A percentile compares a stretch with the other conserved stretches of the same genome.
phyloP scores from a whole-genome alignment of 169 alveolate genomes.

The Cryptosporidium viatorum region DNA sequence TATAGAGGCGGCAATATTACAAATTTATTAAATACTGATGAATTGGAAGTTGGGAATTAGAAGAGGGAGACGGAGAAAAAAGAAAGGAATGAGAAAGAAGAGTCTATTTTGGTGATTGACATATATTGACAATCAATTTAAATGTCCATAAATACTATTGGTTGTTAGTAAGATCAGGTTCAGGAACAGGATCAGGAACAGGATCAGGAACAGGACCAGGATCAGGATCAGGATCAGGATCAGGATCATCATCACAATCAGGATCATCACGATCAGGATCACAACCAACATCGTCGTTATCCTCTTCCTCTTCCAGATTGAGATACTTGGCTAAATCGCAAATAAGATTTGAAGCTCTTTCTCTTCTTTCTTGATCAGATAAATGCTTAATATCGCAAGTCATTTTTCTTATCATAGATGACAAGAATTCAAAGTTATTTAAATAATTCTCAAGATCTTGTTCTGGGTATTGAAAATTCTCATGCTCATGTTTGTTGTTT shows the following conservation, averaged over 20 bases:
- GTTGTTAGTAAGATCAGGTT: background rate
- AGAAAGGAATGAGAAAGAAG: background rate
- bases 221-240: background rate
- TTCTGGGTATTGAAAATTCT: background rate
- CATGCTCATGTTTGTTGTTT: background rate
- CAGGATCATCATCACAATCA: background rate
- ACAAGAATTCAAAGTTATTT: conserved; percentile 12
- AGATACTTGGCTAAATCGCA: conserved; percentile 26
- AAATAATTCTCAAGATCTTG: background rate
- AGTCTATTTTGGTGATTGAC: background rate
- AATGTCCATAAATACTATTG: background rate
- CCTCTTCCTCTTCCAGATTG: background rate
- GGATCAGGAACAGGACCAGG: background rate
- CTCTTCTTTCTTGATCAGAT: conserved; percentile 60
- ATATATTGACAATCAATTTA: background rate
- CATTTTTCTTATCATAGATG: conserved; percentile 3
- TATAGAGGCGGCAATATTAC: background rate
- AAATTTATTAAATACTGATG: background rate
- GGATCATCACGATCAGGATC: too few relatives aligned
- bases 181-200: background rate
- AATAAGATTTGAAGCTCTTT: conserved; percentile 37
- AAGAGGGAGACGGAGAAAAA: background rate
- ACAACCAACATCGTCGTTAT: background rate
- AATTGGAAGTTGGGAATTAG: background rate
- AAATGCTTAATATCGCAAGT: background rate